Percentiles rank a stretch among this genome's conserved stretches.
These are phyloP conservation scores for Tricholoma bakamatsutake DNA, from an alignment of 768 basidiomycete genomes.

Conservation along the genomic window DNA sequence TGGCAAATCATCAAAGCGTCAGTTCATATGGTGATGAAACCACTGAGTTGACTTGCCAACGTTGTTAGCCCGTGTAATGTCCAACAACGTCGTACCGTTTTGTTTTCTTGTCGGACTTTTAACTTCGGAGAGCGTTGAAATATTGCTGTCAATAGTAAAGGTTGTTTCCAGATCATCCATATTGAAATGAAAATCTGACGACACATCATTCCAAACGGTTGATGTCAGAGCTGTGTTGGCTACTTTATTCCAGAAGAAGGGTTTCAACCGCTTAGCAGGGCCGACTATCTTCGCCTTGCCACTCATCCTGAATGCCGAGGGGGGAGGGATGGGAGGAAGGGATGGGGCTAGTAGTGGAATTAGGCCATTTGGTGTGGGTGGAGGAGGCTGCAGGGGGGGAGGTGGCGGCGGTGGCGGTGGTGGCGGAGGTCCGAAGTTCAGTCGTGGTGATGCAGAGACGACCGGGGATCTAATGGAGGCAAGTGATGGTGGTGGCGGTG, in stretches of 20 bases:
- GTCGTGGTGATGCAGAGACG: slow-evolving; percentile 22
- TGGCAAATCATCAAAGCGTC: slow-evolving; percentile 21
- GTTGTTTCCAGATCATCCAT: slow-evolving; percentile 69
- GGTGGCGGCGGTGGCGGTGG: slow-evolving; percentile 31
- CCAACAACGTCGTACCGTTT: slow-evolving; percentile 64
- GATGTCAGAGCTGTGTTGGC: slow-evolving; percentile 30
- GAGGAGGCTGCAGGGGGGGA: slow-evolving; percentile 27
- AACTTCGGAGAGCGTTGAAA: slow-evolving; percentile 37
- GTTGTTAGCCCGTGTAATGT: slow-evolving; percentile 80
- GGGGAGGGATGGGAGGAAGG: slow-evolving; percentile 34
- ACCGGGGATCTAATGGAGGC: slow-evolving; percentile 22
- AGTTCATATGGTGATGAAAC: neutral
- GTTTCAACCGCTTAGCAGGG: slow-evolving; percentile 61
- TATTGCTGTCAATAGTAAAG: slow-evolving; percentile 53
- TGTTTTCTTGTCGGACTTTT: slow-evolving; percentile 44
- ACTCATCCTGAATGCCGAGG: slow-evolving; percentile 29
- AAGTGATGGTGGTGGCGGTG: slow-evolving; percentile 19
- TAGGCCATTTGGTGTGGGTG: slow-evolving; percentile 17
- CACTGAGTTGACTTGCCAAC: slow-evolving; percentile 44
- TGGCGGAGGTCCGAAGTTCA: slow-evolving; percentile 18
- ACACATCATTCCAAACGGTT: slow-evolving; percentile 70
- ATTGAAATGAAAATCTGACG: slow-evolving; percentile 38
- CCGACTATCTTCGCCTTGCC: slow-evolving; percentile 28
- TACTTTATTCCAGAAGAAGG: slow-evolving; percentile 91
- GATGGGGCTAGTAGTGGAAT: slow-evolving; percentile 18